Conservation (phyloP, 2,329 filamentous ascomycete genomes). For the Bimuria novae-zelandiae region DNA sequence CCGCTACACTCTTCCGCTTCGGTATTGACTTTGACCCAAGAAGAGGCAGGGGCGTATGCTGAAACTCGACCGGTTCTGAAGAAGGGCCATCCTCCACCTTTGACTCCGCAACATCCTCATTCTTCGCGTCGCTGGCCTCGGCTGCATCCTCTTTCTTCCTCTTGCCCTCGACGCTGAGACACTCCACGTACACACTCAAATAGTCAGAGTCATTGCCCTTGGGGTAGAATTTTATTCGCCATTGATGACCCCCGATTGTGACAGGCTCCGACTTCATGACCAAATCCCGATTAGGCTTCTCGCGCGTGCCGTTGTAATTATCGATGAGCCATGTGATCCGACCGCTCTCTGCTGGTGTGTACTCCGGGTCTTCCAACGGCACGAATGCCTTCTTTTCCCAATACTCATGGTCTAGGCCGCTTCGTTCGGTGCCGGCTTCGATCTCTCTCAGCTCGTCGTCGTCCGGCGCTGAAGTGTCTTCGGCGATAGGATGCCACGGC, state of each 20-base stretch:
- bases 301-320: constrained; percentile 63
- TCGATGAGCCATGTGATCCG: constrained; percentile 64
- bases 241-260: constrained; percentile 63
- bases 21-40: constrained; percentile 37
- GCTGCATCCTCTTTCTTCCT: constrained; percentile 6
- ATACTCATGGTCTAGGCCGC: constrained; percentile 62
- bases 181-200: constrained; percentile 65
- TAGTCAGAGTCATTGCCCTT: constrained; percentile 63
- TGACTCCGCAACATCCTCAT: constrained; percentile 15
- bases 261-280: constrained; percentile 63
- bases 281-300: constrained; percentile 61
- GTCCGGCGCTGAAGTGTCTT: constrained; percentile 61
- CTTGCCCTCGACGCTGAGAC: constrained; percentile 52
- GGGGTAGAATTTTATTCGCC: constrained; percentile 69
- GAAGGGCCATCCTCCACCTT: constrained; percentile 4
- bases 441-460: constrained; percentile 64
- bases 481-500: constrained; percentile 59
- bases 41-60: constrained; percentile 45
- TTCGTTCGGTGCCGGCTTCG: constrained; percentile 55
- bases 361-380: constrained; percentile 62
- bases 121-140: background rate
- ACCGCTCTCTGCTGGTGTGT: constrained; percentile 57
- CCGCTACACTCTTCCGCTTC: constrained; percentile 55
- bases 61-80: constrained; percentile 21
- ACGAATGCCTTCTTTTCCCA: constrained; percentile 63